phyloP scores from a whole-genome alignment of 164 flowering plant genomes.

The Magnolia kwangsiensis region DNA sequence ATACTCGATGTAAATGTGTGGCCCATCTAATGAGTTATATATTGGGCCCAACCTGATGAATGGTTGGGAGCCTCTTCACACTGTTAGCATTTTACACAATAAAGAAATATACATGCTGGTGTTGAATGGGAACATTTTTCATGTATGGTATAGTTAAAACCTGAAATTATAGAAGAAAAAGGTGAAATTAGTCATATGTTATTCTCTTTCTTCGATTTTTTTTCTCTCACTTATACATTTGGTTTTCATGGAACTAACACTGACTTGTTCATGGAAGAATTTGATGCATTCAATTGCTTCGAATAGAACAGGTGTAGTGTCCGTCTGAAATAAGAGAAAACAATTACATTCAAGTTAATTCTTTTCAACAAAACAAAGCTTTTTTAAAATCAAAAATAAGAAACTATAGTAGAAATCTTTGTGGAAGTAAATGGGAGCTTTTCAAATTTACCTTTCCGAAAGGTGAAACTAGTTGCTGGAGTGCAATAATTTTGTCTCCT shows the following conservation, averaged over 20 bases:
- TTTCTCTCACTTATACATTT: background rate
- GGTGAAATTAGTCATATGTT: background rate
- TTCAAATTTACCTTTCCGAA: conserved; percentile 75
- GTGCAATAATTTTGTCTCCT: too few relatives aligned
- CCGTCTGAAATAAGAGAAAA: conserved; percentile 16
- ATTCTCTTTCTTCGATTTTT: background rate
- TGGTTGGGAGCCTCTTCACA: background rate
- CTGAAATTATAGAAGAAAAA: background rate
- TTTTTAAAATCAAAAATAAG: background rate
- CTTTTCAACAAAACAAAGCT: background rate
- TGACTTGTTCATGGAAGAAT: conserved; percentile 74
- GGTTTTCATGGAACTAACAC: conserved; percentile 27
- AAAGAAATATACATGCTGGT: background rate
- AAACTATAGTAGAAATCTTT: background rate
- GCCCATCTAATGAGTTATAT: background rate
- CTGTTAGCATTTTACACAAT: background rate
- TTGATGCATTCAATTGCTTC: conserved; percentile 78
- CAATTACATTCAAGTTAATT: background rate
- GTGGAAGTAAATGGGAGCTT: background rate
- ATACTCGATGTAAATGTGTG: background rate
- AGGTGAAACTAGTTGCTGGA: conserved; percentile 25
- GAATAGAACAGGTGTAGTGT: conserved; percentile 64
- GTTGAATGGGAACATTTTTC: background rate
- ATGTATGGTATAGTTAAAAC: background rate
- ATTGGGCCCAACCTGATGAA: background rate